Evolutionary conservation across 139 green algal species (phyloP).

Genomic region (Dunaliella primolecta): DNA sequence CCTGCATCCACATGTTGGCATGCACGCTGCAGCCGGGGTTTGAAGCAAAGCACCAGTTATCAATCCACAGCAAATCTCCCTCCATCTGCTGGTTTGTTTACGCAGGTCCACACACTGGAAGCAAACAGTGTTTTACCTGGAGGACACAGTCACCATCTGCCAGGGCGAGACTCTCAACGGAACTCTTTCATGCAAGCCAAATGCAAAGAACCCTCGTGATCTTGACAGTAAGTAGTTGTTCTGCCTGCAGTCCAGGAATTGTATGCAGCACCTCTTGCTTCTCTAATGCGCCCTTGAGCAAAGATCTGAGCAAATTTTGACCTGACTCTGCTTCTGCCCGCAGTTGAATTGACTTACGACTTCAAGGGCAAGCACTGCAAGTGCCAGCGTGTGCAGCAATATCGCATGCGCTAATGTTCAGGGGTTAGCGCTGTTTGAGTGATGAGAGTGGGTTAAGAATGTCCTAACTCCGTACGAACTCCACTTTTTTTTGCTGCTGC

Average conservation of each 20-base stretch:
- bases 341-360: slow-evolving; percentile 61
- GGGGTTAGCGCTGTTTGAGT: not conserved
- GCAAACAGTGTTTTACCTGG: slow-evolving; percentile 93
- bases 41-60: no score
- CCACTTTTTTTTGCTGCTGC: not conserved
- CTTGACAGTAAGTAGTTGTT: slow-evolving; percentile 82
- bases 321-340: no score
- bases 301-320: not conserved
- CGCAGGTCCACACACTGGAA: slow-evolving; percentile 76
- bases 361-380: slow-evolving; percentile 66
- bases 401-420: slow-evolving; percentile 64
- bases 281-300: slow-evolving; percentile 69
- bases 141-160: slow-evolving; percentile 67
- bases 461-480: no score
- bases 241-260: slow-evolving; percentile 60
- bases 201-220: slow-evolving; percentile 81
- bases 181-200: slow-evolving; percentile 64
- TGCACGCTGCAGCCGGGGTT: no score
- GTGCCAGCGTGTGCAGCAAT: slow-evolving; percentile 58
- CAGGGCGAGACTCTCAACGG: slow-evolving; percentile 37
- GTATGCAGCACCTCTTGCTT: slow-evolving; percentile 47
- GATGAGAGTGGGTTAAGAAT: no score
- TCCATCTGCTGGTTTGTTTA: not conserved
- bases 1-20: no score
- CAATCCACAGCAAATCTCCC: no score